Evolutionary conservation across 345 rosid genomes (phyloP), one percentile per base, ranked within the genome.

Genomic region (Erodium maritimum): DNA sequence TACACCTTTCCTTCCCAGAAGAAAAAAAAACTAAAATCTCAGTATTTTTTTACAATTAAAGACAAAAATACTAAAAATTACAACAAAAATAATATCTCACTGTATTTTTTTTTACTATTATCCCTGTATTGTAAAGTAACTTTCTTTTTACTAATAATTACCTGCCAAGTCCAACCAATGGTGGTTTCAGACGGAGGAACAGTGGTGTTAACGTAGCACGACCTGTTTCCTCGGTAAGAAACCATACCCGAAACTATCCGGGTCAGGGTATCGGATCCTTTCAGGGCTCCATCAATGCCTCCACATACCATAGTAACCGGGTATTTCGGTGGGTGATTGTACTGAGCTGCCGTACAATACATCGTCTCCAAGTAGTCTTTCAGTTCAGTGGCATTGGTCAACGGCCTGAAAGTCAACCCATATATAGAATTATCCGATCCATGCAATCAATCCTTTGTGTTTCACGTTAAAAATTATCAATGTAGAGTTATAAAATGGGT

Each of bases 141-240:
- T 46, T 4, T 46, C 13, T 46, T 17, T 46, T 46, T 5, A 17
- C n/a, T 16, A 23, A 23, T 45, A 63, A 46, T 45, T 63, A 75
- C 84, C 87, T 79, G 82, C 87, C 84, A 82, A 5, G 21, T 1
- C 80, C 80, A 75, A 7, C 75, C 79, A 16, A 50, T 23, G 1
- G 1, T 0, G 0, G 66, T 59, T 55, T 62, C 61, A 25, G 70
- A 50, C 2, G 24, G 29, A 42, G 48, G 3, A 10, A 51, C 52
- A 34, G 64, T 61, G 14, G 25, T 20, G 54, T 71, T 62, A 12
- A 75, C 62, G 42, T 67, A 64, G 68, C 75, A 73, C 0, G 65
- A 0, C 19, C 17, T 24, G 16, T 62, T 61, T 29, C 67, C 69
- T 11, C 19, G 0, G 11, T 5, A 59, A n/a, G 60, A 71, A 52